Base-by-base conservation (phyloP, 495 filamentous ascomycete species). In the Sabuloglossum arenarium region DNA sequence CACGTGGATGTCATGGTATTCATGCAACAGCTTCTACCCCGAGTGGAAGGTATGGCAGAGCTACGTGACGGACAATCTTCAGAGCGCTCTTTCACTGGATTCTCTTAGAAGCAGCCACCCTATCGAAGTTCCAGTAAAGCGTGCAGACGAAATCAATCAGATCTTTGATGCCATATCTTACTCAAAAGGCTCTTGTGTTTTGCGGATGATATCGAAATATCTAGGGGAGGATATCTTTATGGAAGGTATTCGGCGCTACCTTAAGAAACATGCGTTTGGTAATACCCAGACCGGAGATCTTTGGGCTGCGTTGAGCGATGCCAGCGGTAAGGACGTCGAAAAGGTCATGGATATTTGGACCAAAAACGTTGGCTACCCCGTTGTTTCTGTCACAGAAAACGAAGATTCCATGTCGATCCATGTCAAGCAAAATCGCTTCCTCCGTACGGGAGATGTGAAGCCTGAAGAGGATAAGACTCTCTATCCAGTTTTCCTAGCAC, bases 21-120 rank as follows among this genome's bases (percentile, higher is more conserved):
- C 84, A 27, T 83, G 79, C 73, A 84, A 86, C 65, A 70, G 73
- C 57, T 94, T 98, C 74, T 96, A 88, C 70, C 91, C 90, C 2
- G 89, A 96, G 65, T 96, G 91, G 90, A 94, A 95, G 70, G 87
- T 96, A n/a, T 97, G 91, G 91, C 79, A 95, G 68, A 79, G 76
- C 19, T 97, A 94, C 63, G 89, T 96, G 39, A 85, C 85, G 30
- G 89, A 94, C 61, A 93, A 81, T 63, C 75, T 95, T 58, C 88
- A 94, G 70, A 78, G 83, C 59, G 91, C 91, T 1, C 74, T 96
- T 10, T 80, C 79, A 16, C 75, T 96, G 27, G 91, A 98, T 67
- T 93, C 89, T 11, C 71, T 96, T 42, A 81, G 90, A 55, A 93
- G 86, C 76, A 93, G 86, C 64, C 91, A 98, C 71, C 90, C 91